These are phyloP conservation scores for Neonectria ditissima DNA, from an alignment of 2,329 filamentous ascomycete genomes.

Conservation along the genomic window DNA sequence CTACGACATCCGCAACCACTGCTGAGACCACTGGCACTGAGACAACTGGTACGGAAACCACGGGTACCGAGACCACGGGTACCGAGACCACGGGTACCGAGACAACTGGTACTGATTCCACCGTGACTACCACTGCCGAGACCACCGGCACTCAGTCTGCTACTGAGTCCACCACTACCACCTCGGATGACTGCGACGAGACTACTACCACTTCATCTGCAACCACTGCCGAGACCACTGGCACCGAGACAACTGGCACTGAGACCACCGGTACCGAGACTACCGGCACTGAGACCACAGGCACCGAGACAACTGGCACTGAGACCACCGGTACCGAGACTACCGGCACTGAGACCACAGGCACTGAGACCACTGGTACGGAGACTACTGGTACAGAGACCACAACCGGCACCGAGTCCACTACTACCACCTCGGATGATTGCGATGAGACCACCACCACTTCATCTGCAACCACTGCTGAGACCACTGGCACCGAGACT, in stretches of 20 bases:
- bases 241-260: not conserved
- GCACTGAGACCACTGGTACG: slow-evolving; percentile 4
- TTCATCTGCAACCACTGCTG: not conserved
- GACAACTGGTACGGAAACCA: not conserved
- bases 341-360: too few species aligned
- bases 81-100: slow-evolving; percentile 4
- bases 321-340: slow-evolving; percentile 4
- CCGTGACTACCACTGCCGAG: not conserved
- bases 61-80: not conserved
- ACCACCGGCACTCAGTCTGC: not conserved
- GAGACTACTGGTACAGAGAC: too few species aligned
- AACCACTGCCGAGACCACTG: slow-evolving; percentile 5
- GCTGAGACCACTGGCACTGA: slow-evolving; percentile 18
- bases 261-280: slow-evolving; percentile 3
- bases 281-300: not conserved
- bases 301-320: not conserved
- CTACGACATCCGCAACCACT: not conserved
- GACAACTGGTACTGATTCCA: not conserved
- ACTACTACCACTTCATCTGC: slow-evolving; percentile 11
- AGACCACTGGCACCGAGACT: slow-evolving; percentile 12
- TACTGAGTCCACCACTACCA: slow-evolving; percentile 3
- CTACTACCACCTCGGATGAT: not conserved
- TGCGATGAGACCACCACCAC: slow-evolving; percentile 3
- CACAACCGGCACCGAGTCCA: not conserved
- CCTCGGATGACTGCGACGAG: not conserved